Percentiles rank a stretch among this genome's conserved stretches.
These are phyloP conservation scores for Eucalyptus polybractea DNA, from an alignment of 345 rosid genomes.

Conservation along the genomic window DNA sequence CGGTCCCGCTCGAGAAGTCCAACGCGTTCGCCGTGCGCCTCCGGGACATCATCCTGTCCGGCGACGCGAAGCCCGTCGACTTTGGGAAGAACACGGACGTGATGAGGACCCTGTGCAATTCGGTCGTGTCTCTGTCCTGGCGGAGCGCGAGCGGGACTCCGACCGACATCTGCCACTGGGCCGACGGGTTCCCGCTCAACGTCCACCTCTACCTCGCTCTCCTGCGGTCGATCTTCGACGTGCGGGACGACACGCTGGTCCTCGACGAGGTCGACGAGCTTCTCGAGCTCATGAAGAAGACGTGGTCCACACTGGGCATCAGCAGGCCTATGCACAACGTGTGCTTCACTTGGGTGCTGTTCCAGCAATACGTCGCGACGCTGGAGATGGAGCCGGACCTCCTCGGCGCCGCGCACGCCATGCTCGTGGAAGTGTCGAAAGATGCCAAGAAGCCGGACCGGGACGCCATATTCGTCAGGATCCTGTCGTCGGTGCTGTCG, in stretches of 20 bases:
- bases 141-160: conserved; percentile 18
- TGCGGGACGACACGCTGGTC: conserved; percentile 23
- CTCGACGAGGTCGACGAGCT: conserved; percentile 44
- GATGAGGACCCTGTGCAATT: conserved; percentile 25
- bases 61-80: conserved; percentile 25
- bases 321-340: conserved; percentile 21
- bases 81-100: conserved; percentile 27
- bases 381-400: conserved; percentile 29
- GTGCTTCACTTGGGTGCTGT: conserved; percentile 30
- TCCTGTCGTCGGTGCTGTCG: conserved; percentile 20
- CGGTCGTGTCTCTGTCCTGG: conserved; percentile 31
- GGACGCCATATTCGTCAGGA: conserved; percentile 19
- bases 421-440: conserved; percentile 28
- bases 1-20: conserved; percentile 19
- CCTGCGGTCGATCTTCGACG: conserved; percentile 21
- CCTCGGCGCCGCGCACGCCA: conserved; percentile 21
- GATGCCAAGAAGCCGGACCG: conserved; percentile 34
- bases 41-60: conserved; percentile 12
- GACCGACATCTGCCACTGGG: conserved; percentile 35
- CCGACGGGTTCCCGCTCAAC: conserved; percentile 39
- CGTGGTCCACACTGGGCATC: conserved; percentile 37
- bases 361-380: conserved; percentile 27
- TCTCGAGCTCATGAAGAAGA: conserved; percentile 34
- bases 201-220: conserved; percentile 23
- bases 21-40: conserved; percentile 11